Evolutionary conservation across 2,329 filamentous ascomycete species (phyloP).

Genomic region (Stachybotrys chartarum): DNA sequence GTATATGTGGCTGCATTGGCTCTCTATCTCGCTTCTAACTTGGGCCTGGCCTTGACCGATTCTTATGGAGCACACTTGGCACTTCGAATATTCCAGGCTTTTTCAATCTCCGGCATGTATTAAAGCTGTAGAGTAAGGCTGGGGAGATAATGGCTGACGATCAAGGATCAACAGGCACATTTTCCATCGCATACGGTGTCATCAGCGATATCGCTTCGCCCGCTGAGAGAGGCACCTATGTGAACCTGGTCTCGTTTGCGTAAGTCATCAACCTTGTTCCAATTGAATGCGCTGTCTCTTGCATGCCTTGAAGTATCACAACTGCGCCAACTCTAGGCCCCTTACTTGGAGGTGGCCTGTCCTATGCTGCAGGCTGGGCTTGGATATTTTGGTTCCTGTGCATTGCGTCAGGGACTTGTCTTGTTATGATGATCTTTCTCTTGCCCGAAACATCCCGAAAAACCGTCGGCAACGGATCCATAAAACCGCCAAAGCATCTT

Average conservation of each 20-base stretch:
- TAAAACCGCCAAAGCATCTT: slow-evolving; percentile 7
- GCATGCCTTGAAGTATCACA: slow-evolving; percentile 2
- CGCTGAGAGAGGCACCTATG: slow-evolving; percentile 2
- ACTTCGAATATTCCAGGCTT: slow-evolving; percentile 2
- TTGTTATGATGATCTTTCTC: slow-evolving; percentile 10
- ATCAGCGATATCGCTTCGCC: slow-evolving; percentile 5
- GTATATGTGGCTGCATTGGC: slow-evolving; percentile 1
- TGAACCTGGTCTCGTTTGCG: slow-evolving; percentile 9
- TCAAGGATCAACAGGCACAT: neutral
- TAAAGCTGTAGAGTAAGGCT: neutral
- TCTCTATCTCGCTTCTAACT: slow-evolving; percentile 3
- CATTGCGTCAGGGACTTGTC: slow-evolving; percentile 17
- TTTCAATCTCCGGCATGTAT: slow-evolving; percentile 1
- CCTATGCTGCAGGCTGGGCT: slow-evolving; percentile 24
- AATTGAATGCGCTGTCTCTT: too few species aligned
- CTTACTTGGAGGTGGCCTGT: slow-evolving; percentile 25
- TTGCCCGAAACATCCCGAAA: slow-evolving; percentile 24
- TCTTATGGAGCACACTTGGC: slow-evolving; percentile 1
- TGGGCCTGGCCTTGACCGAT: slow-evolving; percentile 3
- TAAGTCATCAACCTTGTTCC: too few species aligned
- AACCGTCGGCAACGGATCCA: slow-evolving; percentile 21
- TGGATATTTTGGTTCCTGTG: slow-evolving; percentile 32
- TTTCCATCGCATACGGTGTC: slow-evolving; percentile 5
- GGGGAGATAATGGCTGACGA: neutral
- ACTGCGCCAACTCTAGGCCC: slow-evolving; percentile 15